Conservation (phyloP, 164 flowering plant genomes). For the Aristolochia contorta region DNA sequence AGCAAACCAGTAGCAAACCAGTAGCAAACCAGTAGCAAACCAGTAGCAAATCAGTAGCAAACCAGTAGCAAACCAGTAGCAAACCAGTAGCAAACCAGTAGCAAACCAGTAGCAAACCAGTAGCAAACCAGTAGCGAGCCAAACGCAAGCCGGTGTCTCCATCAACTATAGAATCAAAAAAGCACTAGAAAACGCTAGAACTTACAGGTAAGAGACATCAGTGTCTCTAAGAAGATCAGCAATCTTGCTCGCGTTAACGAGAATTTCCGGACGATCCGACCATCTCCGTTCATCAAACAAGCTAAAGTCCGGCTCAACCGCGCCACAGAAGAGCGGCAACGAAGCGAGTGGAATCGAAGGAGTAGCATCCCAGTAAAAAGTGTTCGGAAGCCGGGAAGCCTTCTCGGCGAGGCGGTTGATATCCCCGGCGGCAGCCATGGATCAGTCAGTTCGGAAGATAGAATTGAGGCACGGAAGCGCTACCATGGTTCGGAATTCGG, state of each 20-base stretch:
- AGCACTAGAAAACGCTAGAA: neutral
- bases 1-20: no score
- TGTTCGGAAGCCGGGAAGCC: slow-evolving; percentile 46
- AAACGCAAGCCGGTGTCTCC: no score
- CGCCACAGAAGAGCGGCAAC: slow-evolving; percentile 82
- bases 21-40: no score
- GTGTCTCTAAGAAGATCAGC: slow-evolving; percentile 70
- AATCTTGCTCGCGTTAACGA: slow-evolving; percentile 55
- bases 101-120: no score
- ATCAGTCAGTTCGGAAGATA: slow-evolving; percentile 4
- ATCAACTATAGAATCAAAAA: no score
- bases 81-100: no score
- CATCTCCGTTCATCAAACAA: slow-evolving; percentile 47
- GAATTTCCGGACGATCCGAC: slow-evolving; percentile 42
- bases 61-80: no score
- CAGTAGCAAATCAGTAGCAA: no score
- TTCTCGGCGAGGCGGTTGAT: slow-evolving; percentile 14
- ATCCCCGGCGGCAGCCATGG: slow-evolving; percentile 25
- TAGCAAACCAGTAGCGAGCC: no score
- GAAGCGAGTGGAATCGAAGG: slow-evolving; percentile 75
- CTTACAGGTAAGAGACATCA: slow-evolving; percentile 82
- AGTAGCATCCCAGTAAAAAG: slow-evolving; percentile 73
- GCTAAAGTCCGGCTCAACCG: slow-evolving; percentile 51
- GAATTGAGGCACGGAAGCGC: neutral
- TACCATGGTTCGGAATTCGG: neutral